Evolutionary conservation across 352 stramenopile species (phyloP).

Genomic region (Globisporangium yorkense): DNA sequence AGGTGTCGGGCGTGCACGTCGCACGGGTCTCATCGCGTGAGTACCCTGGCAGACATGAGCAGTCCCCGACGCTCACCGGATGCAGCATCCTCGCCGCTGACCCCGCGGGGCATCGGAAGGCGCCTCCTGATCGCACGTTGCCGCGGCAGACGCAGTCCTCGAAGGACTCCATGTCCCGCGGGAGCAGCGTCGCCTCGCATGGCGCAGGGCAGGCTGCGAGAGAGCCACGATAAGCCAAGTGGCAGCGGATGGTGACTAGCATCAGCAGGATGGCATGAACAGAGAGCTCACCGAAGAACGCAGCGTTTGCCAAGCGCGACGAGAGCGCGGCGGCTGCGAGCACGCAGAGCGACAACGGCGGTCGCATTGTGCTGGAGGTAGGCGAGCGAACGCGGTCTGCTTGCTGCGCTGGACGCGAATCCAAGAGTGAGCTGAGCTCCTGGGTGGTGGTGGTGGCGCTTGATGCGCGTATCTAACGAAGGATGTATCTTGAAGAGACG

Average conservation of each 20-base stretch:
- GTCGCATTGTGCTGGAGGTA: not conserved
- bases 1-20: slow-evolving; percentile 23
- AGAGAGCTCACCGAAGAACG: slow-evolving; percentile 29
- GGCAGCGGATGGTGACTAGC: not conserved
- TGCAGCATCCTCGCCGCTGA: slow-evolving; percentile 23
- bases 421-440: slow-evolving; percentile 10
- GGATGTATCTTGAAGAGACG: not conserved
- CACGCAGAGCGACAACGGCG: slow-evolving; percentile 9
- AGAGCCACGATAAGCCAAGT: slow-evolving; percentile 1
- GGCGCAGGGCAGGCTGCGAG: slow-evolving; percentile 46
- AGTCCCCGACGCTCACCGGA: slow-evolving; percentile 39
- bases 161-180: slow-evolving; percentile 74
- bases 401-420: slow-evolving; percentile 8
- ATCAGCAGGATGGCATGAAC: too few relatives aligned
- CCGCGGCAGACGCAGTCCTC: slow-evolving; percentile 58
- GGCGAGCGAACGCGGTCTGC: too few relatives aligned
- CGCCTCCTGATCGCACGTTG: not conserved
- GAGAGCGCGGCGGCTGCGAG: slow-evolving; percentile 9
- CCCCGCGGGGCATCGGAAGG: slow-evolving; percentile 31
- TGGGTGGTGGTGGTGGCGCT: too few relatives aligned
- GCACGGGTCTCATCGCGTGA: slow-evolving; percentile 35
- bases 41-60: slow-evolving; percentile 22
- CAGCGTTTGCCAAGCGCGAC: slow-evolving; percentile 15
- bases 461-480: too few relatives aligned
- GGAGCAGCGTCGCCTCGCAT: slow-evolving; percentile 72